Evolutionary conservation across 2,329 filamentous ascomycete genomes (phyloP).

Genomic region (Aplosporella prunicola): DNA sequence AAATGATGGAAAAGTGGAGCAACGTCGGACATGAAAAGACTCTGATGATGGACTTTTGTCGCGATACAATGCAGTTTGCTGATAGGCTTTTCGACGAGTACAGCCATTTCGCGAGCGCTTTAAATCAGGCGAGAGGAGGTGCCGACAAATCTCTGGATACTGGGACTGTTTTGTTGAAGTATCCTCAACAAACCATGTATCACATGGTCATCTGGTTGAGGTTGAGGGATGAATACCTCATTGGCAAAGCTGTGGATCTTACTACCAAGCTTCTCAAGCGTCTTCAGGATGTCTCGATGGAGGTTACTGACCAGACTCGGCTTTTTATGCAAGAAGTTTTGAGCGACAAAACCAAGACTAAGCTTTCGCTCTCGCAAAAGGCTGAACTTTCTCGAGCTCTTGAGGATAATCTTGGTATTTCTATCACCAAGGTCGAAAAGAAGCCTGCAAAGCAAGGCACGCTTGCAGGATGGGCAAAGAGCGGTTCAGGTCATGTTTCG

Average conservation of each 20-base stretch:
- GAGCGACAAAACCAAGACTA: conserved; percentile 59
- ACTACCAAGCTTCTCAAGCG: conserved; percentile 76
- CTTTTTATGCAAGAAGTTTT: conserved; percentile 58
- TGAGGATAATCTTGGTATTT: conserved; percentile 41
- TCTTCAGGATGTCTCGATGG: conserved; percentile 67
- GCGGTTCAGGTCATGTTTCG: conserved; percentile 1
- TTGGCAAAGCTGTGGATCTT: conserved; percentile 70
- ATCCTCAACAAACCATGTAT: conserved; percentile 56
- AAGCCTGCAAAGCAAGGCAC: conserved; percentile 17
- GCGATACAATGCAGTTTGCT: conserved; percentile 90
- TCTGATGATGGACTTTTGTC: conserved; percentile 83
- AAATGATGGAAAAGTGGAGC: conserved; percentile 77
- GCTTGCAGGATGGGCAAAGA: conserved; percentile 15
- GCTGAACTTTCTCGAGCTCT: conserved; percentile 63
- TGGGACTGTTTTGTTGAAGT: conserved; percentile 50
- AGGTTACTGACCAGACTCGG: conserved; percentile 52
- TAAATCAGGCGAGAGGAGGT: conserved; percentile 36
- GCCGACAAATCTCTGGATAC: conserved; percentile 23
- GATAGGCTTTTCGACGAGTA: conserved; percentile 79
- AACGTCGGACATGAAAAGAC: conserved; percentile 58
- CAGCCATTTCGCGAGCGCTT: conserved; percentile 66
- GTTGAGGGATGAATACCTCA: conserved; percentile 77
- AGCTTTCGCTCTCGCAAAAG: conserved; percentile 71
- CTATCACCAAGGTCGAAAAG: conserved; percentile 23
- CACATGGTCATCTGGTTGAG: conserved; percentile 79